These are phyloP conservation scores for Phycomyces nitens DNA, from an alignment of 192 early-diverging fungal genomes.

Conservation along the genomic window DNA sequence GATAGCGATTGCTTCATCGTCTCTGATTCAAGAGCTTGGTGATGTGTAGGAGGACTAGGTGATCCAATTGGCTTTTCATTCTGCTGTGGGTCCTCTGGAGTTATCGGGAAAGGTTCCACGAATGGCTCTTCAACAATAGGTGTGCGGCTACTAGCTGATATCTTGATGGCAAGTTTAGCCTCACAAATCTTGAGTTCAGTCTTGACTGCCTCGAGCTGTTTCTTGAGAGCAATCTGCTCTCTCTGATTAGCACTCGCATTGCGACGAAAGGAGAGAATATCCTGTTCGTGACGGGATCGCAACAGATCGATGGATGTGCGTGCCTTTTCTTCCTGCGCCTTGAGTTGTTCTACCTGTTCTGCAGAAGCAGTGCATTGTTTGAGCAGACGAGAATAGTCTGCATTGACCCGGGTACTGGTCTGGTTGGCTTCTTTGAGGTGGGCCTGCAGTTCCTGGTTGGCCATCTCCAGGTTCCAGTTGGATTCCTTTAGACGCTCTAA, in stretches of 20 bases:
- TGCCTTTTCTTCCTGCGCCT: constrained; percentile 52
- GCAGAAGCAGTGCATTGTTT: constrained; percentile 48
- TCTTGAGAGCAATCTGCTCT: constrained; percentile 51
- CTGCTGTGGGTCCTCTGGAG: background rate
- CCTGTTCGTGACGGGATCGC: constrained; percentile 62
- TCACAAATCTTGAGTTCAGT: constrained; percentile 40
- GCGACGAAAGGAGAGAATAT: constrained; percentile 51
- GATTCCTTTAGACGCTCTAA: constrained; percentile 53
- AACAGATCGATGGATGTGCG: constrained; percentile 37
- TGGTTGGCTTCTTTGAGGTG: constrained; percentile 40
- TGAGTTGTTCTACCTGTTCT: constrained; percentile 58
- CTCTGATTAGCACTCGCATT: constrained; percentile 49
- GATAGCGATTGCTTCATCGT: constrained; percentile 34
- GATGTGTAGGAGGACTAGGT: constrained; percentile 2
- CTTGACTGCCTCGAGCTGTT: constrained; percentile 58
- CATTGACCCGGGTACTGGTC: constrained; percentile 34
- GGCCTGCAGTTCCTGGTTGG: constrained; percentile 43
- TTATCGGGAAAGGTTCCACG: background rate
- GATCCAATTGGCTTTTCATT: constrained; percentile 1
- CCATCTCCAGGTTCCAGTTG: constrained; percentile 51
- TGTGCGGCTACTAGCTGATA: constrained; percentile 5
- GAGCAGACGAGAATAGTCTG: constrained; percentile 52
- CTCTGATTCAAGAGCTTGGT: constrained; percentile 29
- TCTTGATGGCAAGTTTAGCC: constrained; percentile 28
- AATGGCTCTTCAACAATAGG: background rate